A percentile compares a stretch with the other conserved stretches of the same genome.
phyloP scores from a whole-genome alignment of 2,329 filamentous ascomycete genomes.

The Aspergillus persii region DNA sequence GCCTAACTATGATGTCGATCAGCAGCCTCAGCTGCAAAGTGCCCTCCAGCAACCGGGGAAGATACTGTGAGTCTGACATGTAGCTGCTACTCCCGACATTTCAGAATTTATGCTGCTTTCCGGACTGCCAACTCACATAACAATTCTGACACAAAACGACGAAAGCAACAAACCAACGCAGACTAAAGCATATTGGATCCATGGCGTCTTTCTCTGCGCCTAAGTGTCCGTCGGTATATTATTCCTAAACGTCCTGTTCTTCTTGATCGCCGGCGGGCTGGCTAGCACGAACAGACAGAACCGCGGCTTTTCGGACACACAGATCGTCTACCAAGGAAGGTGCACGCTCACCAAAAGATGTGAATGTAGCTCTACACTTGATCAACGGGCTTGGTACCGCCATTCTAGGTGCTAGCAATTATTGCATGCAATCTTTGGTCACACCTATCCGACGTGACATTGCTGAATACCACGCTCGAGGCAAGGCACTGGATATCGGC shows the following conservation, averaged over 20 bases:
- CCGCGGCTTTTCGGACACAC: background rate
- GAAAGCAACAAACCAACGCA: no score
- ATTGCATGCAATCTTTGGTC: background rate
- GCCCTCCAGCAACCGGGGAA: no score
- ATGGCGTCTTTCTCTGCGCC: background rate
- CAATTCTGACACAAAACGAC: no score
- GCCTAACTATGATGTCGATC: no score
- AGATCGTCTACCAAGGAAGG: background rate
- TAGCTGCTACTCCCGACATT: no score
- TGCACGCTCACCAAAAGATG: background rate
- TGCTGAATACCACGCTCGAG: background rate
- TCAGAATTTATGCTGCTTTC: no score
- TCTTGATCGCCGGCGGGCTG: background rate
- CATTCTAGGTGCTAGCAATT: background rate
- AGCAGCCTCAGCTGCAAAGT: no score
- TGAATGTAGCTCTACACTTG: background rate
- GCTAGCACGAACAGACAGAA: background rate
- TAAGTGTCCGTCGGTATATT: background rate
- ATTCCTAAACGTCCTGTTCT: background rate
- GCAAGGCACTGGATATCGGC: background rate
- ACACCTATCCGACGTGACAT: background rate
- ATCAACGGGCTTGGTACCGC: background rate
- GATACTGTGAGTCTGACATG: no score
- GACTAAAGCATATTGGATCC: background rate
- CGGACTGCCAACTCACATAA: no score